phyloP scores from a whole-genome alignment of 2,329 filamentous ascomycete genomes.

The Pseudopithomyces chartarum region DNA sequence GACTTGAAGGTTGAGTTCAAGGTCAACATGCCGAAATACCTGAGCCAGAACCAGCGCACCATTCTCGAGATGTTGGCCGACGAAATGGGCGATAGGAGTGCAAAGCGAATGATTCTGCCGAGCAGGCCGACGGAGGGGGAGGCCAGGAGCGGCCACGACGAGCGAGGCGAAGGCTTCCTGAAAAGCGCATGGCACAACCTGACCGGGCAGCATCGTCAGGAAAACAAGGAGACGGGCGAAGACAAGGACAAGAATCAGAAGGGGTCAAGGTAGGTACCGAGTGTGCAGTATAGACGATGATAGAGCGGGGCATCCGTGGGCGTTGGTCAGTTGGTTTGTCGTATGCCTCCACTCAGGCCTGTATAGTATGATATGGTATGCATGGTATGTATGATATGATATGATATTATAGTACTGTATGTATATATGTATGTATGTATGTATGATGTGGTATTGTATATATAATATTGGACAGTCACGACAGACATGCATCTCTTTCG shows the following conservation, averaged over 20 bases:
- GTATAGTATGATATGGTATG: constrained; percentile 20
- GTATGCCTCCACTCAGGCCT: constrained; percentile 43
- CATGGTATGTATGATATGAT: no score
- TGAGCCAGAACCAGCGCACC: constrained; percentile 87
- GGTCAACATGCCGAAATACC: constrained; percentile 92
- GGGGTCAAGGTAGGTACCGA: constrained; percentile 45
- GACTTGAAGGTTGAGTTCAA: constrained; percentile 95
- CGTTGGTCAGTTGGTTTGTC: constrained; percentile 29
- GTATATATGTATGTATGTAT: no score
- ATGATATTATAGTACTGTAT: no score
- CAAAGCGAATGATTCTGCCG: constrained; percentile 90
- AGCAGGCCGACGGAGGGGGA: constrained; percentile 49
- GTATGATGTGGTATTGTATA: no score
- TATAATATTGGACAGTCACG: no score
- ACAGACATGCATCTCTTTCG: no score
- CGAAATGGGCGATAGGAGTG: constrained; percentile 91
- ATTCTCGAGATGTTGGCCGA: constrained; percentile 96
- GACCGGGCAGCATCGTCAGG: constrained; percentile 67
- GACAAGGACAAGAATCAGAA: constrained; percentile 34
- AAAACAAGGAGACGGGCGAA: constrained; percentile 17
- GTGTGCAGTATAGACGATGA: constrained; percentile 20
- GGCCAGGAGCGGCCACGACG: constrained; percentile 59
- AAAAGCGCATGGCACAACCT: constrained; percentile 93
- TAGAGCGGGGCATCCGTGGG: constrained; percentile 36
- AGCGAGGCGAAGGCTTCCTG: constrained; percentile 86